Conservation (phyloP, 1,139 yeast genomes). For the Protomyces lactucae-debilis region DNA sequence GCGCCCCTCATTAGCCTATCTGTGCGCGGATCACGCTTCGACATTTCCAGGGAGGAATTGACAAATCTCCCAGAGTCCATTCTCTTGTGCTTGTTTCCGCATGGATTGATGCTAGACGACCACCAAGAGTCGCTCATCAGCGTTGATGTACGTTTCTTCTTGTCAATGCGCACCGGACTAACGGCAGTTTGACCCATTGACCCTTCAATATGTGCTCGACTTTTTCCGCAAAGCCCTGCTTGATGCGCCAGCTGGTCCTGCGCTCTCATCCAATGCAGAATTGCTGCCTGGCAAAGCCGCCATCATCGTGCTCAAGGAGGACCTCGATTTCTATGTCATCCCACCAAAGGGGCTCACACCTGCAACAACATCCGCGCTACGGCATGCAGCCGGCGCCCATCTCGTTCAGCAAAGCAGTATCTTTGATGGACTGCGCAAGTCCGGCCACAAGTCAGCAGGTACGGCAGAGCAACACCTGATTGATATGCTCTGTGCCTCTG, state of each 20-base stretch:
- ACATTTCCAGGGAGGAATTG: conserved; percentile 78
- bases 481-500: conserved; percentile 92
- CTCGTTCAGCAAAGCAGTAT: conserved; percentile 56
- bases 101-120: conserved; percentile 83
- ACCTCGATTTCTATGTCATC: conserved; percentile 85
- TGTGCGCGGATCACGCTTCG: conserved; percentile 59
- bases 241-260: conserved; percentile 4
- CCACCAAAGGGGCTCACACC: conserved; percentile 50
- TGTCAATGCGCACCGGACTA: background rate
- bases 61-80: conserved; percentile 89
- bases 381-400: conserved; percentile 45
- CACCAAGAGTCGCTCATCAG: conserved; percentile 68
- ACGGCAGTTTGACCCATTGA: conserved; percentile 70
- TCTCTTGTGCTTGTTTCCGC: conserved; percentile 77
- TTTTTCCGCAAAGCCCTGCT: conserved; percentile 50
- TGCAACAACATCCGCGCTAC: conserved; percentile 4
- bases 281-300: conserved; percentile 79
- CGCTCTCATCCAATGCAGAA: conserved; percentile 44
- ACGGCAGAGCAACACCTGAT: conserved; percentile 92
- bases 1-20: conserved; percentile 50
- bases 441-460: conserved; percentile 42
- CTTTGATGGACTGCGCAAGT: conserved; percentile 57
- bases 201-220: conserved; percentile 76
- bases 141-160: conserved; percentile 41
- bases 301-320: conserved; percentile 87